A percentile compares a stretch with the other conserved stretches of the same genome.
phyloP scores from a whole-genome alignment of 306 rosid genomes.

The Quercus aquifolioides region DNA sequence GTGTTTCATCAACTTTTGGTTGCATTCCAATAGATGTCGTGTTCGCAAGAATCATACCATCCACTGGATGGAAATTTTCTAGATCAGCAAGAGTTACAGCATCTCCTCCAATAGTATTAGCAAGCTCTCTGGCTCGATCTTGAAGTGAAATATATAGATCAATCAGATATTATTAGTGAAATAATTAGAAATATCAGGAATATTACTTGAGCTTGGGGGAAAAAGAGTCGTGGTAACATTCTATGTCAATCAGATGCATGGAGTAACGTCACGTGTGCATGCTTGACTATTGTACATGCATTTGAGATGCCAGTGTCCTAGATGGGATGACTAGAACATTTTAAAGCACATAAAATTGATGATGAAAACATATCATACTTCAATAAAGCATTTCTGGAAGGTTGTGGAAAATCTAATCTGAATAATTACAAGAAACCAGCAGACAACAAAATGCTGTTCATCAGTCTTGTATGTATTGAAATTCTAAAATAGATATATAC shows the following conservation, averaged over 20 bases:
- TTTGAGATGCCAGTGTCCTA: background rate
- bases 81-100: conserved; percentile 77
- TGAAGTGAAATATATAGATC: conserved; percentile 17
- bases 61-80: conserved; percentile 71
- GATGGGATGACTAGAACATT: background rate
- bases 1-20: conserved; percentile 82
- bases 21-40: conserved; percentile 95
- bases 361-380: background rate
- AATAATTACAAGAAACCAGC: background rate
- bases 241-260: conserved; percentile 4
- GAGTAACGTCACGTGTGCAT: background rate
- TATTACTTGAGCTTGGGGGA: background rate
- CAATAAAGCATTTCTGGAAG: background rate
- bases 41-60: conserved; percentile 91
- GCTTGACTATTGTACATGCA: background rate
- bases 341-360: background rate
- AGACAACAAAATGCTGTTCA: background rate
- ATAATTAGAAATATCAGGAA: background rate
- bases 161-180: conserved; percentile 4
- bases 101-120: conserved; percentile 70
- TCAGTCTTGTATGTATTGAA: background rate
- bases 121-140: conserved; percentile 92
- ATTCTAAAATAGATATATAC: background rate
- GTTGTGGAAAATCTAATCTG: background rate
- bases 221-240: background rate